Evolutionary conservation across 2,329 filamentous ascomycete species (phyloP), one percentile per base, ranked within the genome.

Genomic region (Colletotrichum tropicale): DNA sequence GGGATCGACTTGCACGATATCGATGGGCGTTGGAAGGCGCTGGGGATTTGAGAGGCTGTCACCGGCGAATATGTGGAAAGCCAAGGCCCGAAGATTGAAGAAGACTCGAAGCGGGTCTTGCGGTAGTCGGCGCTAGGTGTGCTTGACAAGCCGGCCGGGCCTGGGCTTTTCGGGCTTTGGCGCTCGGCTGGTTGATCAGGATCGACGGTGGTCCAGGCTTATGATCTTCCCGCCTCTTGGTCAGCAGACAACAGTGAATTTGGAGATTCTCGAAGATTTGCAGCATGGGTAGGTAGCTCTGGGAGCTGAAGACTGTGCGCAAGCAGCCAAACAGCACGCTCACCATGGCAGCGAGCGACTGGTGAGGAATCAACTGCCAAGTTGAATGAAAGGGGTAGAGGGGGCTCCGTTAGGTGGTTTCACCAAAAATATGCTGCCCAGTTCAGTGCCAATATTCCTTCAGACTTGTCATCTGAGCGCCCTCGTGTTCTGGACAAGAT

Each of bases 401-500:
- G 48, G 69, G 56, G 38, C 65, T 73, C 56, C 30, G 43, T 38
- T 65, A 60, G 64, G 34, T 52, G 65, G 74, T 74, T 76, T 69
- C 74, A 74, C 74, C 48, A 74, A 73, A 65, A 73, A 65, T 30
- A 69, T 64, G 64, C 58, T 65, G 43, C 26, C 30, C 36, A 26
- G 69, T 43, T 62, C 38, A 26, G 26, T 68, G 70, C 64, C 58
- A 65, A 24, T 67, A 9, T 30, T 60, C 24, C 32, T 61, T 38
- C 64, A 69, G 28, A 43, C 56, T 73, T 52, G 74, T 74, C 70
- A 69, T 76, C 70, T 52, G 58, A 69, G 74, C 70, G 65, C 30
- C 55, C 38, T 72, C 56, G 38, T 72, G 73, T 66, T 55, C 24
- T 71, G 28, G 15, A n/a, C 62, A 66, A 38, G 26, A 21, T 24